phyloP scores from a whole-genome alignment of 2,329 filamentous ascomycete genomes.

The Pyrenophora graminea region DNA sequence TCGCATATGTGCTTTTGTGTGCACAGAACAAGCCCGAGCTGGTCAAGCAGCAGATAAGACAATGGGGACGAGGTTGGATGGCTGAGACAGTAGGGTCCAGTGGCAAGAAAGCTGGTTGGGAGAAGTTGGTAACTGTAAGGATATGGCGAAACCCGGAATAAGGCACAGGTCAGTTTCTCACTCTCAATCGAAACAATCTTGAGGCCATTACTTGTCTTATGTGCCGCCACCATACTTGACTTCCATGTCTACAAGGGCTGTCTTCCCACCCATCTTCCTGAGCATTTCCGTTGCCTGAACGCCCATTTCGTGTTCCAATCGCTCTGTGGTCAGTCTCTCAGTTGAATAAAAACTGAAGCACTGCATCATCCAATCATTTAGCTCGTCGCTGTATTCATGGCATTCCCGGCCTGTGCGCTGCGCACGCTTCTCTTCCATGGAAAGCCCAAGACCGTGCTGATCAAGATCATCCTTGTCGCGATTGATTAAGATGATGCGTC shows the following conservation, averaged over 20 bases:
- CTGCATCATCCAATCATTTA: constrained; percentile 34
- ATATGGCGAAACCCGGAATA: constrained; percentile 65
- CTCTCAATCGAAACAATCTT: not conserved
- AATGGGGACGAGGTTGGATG: constrained; percentile 67
- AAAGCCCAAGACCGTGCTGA: constrained; percentile 6
- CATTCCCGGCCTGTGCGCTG: constrained; percentile 8
- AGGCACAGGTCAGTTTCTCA: not conserved
- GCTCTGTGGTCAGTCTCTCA: constrained; percentile 13
- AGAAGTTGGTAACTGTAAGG: constrained; percentile 86
- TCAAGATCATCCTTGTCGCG: not conserved
- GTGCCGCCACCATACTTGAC: constrained; percentile 11
- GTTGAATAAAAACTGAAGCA: constrained; percentile 14
- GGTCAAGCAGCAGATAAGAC: constrained; percentile 66
- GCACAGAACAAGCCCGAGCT: constrained; percentile 83
- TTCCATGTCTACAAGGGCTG: constrained; percentile 28
- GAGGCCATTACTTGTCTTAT: not conserved
- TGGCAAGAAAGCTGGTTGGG: constrained; percentile 89
- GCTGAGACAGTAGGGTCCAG: constrained; percentile 79
- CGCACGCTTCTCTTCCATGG: constrained; percentile 14
- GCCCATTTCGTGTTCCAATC: constrained; percentile 10
- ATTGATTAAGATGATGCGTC: constrained; percentile 27
- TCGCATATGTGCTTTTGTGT: constrained; percentile 88
- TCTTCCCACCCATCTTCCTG: constrained; percentile 19
- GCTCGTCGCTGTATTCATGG: constrained; percentile 29
- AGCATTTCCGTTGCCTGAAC: constrained; percentile 18